phyloP scores from a whole-genome alignment of 768 basidiomycete genomes.

The Cyclocybe aegerita region DNA sequence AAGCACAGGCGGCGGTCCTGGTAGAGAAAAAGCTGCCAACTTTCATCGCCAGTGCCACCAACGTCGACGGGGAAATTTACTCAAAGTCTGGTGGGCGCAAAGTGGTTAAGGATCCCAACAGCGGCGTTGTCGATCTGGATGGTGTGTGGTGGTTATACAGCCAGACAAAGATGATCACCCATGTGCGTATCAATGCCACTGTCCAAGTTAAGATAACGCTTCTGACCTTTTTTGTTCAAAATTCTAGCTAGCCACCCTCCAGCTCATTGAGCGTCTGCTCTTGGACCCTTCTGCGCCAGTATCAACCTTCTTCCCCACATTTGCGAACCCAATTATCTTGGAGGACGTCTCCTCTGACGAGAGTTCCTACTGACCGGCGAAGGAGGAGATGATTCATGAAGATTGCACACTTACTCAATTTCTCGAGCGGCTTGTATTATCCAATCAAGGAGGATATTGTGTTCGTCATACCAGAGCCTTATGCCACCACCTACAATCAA shows the following conservation, averaged over 20 bases:
- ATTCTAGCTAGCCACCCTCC: conserved; percentile 23
- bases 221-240: too few species aligned
- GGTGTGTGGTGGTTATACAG: conserved; percentile 38
- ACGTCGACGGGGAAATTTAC: conserved; percentile 24
- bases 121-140: conserved; percentile 21
- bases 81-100: conserved; percentile 22
- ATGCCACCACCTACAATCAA: conserved; percentile 6
- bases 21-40: conserved; percentile 20
- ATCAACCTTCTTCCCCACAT: conserved; percentile 20
- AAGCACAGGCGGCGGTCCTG: conserved; percentile 4
- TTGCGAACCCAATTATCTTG: conserved; percentile 20
- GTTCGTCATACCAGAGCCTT: background rate
- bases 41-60: conserved; percentile 27
- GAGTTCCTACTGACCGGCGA: conserved; percentile 19
- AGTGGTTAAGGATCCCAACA: conserved; percentile 23
- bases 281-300: conserved; percentile 17
- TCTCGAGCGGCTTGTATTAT: conserved; percentile 29
- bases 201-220: too few species aligned
- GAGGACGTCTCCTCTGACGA: conserved; percentile 6
- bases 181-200: conserved; percentile 19
- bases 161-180: conserved; percentile 31
- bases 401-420: conserved; percentile 27
- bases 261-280: conserved; percentile 24
- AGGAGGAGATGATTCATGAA: conserved; percentile 15
- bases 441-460: background rate